These are phyloP conservation scores for Neurospora sp. DNA, from an alignment of 495 filamentous ascomycete genomes.

Conservation along the genomic window DNA sequence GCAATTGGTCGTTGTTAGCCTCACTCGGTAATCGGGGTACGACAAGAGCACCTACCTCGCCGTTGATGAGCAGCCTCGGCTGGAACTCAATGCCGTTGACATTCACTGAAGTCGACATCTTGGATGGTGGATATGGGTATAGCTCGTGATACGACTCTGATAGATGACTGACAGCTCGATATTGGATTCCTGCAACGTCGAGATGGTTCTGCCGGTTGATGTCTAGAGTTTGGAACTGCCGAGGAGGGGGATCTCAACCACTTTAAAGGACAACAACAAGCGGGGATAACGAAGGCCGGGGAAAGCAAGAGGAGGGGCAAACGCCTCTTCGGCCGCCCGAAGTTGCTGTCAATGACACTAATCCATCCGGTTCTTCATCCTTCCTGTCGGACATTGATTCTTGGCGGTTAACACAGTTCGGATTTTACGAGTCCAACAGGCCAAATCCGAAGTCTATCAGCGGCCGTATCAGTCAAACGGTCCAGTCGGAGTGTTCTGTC, in stretches of 20 bases:
- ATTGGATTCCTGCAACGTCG: neutral
- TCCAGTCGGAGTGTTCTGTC: neutral
- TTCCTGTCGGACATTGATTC: neutral
- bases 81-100: neutral
- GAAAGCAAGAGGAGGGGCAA: neutral
- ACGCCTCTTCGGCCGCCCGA: neutral
- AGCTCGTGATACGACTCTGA: neutral
- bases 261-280: neutral
- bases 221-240: neutral
- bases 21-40: neutral
- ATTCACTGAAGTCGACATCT: neutral
- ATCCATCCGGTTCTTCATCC: neutral
- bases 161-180: neutral
- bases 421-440: neutral
- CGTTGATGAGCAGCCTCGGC: conserved; percentile 29
- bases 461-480: neutral
- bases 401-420: neutral
- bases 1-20: neutral
- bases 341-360: neutral
- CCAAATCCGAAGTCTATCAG: neutral
- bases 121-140: neutral
- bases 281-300: neutral
- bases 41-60: conserved; percentile 16
- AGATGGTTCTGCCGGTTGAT: neutral
- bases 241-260: neutral